Base-by-base conservation (phyloP, 768 basidiomycete genomes). In the Psilocybe subaeruginosa region DNA sequence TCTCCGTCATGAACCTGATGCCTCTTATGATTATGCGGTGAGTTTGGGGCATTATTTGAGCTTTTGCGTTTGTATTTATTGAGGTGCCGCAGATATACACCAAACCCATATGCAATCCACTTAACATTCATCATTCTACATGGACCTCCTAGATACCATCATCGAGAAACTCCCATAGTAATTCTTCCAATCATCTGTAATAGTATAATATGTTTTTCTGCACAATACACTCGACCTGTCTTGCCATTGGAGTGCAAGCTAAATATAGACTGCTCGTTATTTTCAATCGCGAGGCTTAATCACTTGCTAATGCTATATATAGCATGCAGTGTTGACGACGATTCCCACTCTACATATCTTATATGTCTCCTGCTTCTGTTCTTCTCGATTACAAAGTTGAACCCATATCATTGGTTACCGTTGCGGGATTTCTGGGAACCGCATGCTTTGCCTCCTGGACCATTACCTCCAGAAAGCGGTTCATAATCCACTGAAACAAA, bases 381-480 rank as follows among this genome's bases (percentile, higher is more conserved):
- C 48, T 41, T 3, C 8, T 33, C 51, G 59, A 41, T 30, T 14
- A 27, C 19, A 19, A 56, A 16, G 60, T 58, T 12, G 58, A 54
- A 14, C 64, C 63, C 12, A 59, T 70, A 8, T 79, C 82, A 23
- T 69, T 83, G 8, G 77, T 83, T 23, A 74, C 83, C 31, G 83
- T 83, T 4, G 76, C 82, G 62, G 82, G 82, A 35, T 84, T 84
- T 63, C 73, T 82, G 7, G 75, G 78, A 46, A 67, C 72, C 43
- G 67, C 72, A 8, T 76, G 76, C 17, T 64, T 76, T 12, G 37
- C 72, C 23, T 61, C 80, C 4, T 82, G 80, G 80, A 80, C 31
- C 66, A 73, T 45, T 79, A 62, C 39, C 47, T 66, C 37, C 39
- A 62, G 17, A 51, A 45, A 7, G 19, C 50, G 35, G 49, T 45